Base-by-base conservation (phyloP, 495 filamentous ascomycete species). In the Pseudomonodictys pantanalensis region DNA sequence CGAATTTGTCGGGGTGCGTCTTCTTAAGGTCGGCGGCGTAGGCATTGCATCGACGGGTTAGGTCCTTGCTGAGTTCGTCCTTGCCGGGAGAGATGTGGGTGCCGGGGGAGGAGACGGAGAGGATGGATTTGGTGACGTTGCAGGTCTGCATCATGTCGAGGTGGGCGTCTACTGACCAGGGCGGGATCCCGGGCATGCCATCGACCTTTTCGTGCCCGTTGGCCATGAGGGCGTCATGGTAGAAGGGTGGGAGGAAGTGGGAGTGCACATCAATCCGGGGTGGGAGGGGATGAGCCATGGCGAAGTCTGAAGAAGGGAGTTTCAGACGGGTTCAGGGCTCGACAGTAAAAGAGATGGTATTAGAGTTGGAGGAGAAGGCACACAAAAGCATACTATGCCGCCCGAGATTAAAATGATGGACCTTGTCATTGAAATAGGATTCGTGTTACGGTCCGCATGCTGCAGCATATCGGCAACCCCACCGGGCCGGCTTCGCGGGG, bases 101-200 rank as follows among this genome's bases (percentile, higher is more conserved):
- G 26, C 78, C 79, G 0, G 80, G 80, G 2, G 77, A 77, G 12
- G 74, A 74, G 63, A 81, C 76, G 67, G 72, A 77, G 15, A 83
- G 65, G 26, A 82, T 74, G n/a, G 79, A 78, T 64, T 76, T 78
- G 25, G 56, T 57, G 62, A 83, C 80, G 38, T 73, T 72, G 46
- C 68, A 32, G 1, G 66, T 52, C 24, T 73, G 60, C 80, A 83
- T 81, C 51, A 79, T 63, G 0, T 64, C 42, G 11, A 83, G 74
- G 53, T 83, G 80, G 9, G 64, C 52, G 28, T 74, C 63, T 18
- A 57, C 38, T 23, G 64, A 71, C 81, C 81, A 83, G 43, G 69
- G 65, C 1, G 78, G 78, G 7, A 78, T 74, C 2, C 65, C 68
- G 3, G 78, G 76, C 75, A 79, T 80, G 7, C 78, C 78, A 64